Evolutionary conservation across 2,329 filamentous ascomycete genomes (phyloP), one percentile per base, ranked within the genome.

Genomic region (Canariomyces notabilis): DNA sequence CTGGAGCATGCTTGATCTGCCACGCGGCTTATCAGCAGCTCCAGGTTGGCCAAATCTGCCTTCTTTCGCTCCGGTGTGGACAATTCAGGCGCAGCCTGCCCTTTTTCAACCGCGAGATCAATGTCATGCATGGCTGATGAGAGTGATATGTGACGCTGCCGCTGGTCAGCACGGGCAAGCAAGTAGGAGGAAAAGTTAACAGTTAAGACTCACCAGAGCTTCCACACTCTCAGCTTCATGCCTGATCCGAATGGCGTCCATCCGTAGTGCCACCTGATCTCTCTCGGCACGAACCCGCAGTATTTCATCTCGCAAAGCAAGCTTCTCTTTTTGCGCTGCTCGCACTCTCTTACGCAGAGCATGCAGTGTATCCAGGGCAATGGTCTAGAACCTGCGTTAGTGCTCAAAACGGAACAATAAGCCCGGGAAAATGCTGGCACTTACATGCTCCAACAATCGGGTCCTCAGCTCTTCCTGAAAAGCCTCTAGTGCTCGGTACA

Each of bases 121-220:
- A 84, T 73, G 48, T 83, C 76, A 52, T 83, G 75, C 71, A 83
- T 77, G 6, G 74, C 63, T 3, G 73, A 70, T 15, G 81, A 84
- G 14, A 82, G 67, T 8, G 72, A 68, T 12, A 80, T 67, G 50
- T 75, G 71, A 50, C 74, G 68, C 69, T 56, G 19, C 5, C 15
- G 6, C 5, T 18, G 5, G 42, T 55, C 21, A 51, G 49, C n/a
- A 43, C 23, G 15, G n/a, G 22, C 12, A 7, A 19, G 11, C 6
- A 7, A 26, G 18, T 15, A 15, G 29, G 4, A 5, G 33, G 12
- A 4, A 32, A 16, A 12, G 16, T 19, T 32, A 16, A 41, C 33
- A 35, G 38, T 49, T n/a, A n/a, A 18, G 29, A 61, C 71, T 52
- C 62, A 79, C 79, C 62, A 75, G 64, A 44, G 74, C 70, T 46